Evolutionary conservation across 2,329 filamentous ascomycete genomes (phyloP), one percentile per base, ranked within the genome.

Genomic region (Rhynchosporium agropyri): DNA sequence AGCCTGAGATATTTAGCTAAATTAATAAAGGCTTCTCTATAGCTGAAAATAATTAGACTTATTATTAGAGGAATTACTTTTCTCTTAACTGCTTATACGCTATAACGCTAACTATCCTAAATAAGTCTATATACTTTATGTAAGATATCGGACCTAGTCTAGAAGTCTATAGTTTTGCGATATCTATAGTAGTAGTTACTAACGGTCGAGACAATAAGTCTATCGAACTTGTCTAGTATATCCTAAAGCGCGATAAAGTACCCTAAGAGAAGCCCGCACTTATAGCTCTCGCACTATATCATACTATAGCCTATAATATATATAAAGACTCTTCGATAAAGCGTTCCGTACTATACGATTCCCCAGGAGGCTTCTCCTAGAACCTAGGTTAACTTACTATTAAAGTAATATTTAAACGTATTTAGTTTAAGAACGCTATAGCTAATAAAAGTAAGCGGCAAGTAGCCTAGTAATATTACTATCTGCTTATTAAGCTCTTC

Each of bases 371-470:
- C 9, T 73, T 70, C 43, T 61, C 60, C 13, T 69, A 67, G 56
- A 69, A 67, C 20, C 67, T 70, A n/a, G 71, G 65, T 46, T 68
- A 70, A 43, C 72, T 72, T 2, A 59, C 68, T 3, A 69, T 64
- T 0, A 73, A 75, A 64, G 70, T 70, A 20, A 74, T 71, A 0
- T 91, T 90, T 72, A 88, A 91, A 71, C 84, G 89, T 2, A 89
- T 91, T 43, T 89, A 91, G 69, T 91, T 91, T 78, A 89, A 90
- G 69, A 87, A 85, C 61, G 88, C 89, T 1, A 91, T 89, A 0
- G 87, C 87, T 31, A 91, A 91, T 75, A 91, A 91, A 66, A 89
- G 88, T 55, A 90, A 90, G 73, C 80, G 89, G 67, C 80, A 89
- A 53, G 88, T 88, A 2, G 86, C 88, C 49, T 89, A 91, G 68